Conservation (phyloP, 345 rosid species). For the Syzygium oleosum region DNA sequence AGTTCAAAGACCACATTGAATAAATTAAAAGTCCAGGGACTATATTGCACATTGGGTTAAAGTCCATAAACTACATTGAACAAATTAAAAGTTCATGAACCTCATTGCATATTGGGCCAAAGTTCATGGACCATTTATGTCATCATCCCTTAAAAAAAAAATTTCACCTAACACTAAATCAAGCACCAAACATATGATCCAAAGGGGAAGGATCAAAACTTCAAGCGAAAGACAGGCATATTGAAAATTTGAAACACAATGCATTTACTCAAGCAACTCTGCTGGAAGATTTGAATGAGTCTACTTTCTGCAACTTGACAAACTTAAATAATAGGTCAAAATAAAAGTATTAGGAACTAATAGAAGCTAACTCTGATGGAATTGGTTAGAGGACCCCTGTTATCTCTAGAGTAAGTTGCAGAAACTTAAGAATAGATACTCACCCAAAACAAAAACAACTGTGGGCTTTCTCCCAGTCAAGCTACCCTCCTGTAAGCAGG, state of each 20-base stretch:
- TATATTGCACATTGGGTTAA: too few species aligned
- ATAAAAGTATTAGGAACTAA: neutral
- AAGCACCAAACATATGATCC: neutral
- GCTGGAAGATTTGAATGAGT: neutral
- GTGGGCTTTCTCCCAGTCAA: conserved; percentile 45
- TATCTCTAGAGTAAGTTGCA: neutral
- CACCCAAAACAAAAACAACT: conserved; percentile 87
- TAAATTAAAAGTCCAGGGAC: too few species aligned
- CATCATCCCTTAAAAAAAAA: too few species aligned
- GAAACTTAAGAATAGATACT: neutral
- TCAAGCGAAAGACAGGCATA: neutral
- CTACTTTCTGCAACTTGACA: neutral
- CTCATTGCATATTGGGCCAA: too few species aligned
- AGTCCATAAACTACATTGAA: too few species aligned
- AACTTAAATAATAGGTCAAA: neutral
- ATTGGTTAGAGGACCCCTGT: neutral
- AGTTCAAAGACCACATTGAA: too few species aligned
- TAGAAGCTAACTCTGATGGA: neutral
- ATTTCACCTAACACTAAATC: neutral
- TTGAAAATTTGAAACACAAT: neutral
- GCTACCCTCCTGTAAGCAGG: conserved; percentile 33
- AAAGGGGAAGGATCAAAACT: neutral
- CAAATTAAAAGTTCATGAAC: too few species aligned
- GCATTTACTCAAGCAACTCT: neutral
- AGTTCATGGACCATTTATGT: too few species aligned